phyloP scores from a whole-genome alignment of 768 basidiomycete species.

The Leccinum truebloodii region DNA sequence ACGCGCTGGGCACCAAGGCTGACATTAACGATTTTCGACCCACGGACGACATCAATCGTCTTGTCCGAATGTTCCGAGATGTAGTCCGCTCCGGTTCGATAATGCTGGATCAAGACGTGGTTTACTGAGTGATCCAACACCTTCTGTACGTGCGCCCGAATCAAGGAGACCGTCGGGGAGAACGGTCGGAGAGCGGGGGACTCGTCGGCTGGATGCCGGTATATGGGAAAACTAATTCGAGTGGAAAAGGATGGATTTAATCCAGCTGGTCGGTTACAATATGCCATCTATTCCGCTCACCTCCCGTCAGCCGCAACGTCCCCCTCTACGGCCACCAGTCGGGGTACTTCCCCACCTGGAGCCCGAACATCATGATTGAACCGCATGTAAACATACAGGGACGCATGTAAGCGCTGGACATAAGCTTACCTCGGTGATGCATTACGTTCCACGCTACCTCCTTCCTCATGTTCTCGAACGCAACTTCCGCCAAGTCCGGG shows the following conservation, averaged over 20 bases:
- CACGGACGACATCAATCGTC: conserved; percentile 76
- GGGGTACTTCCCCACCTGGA: conserved; percentile 72
- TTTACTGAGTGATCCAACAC: conserved; percentile 68
- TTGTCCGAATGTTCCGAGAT: conserved; percentile 90
- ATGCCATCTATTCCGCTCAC: conserved; percentile 27
- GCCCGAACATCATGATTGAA: conserved; percentile 1
- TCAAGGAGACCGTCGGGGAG: conserved; percentile 64
- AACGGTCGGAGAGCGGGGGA: conserved; percentile 69
- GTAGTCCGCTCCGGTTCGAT: conserved; percentile 76
- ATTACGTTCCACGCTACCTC: conserved; percentile 77
- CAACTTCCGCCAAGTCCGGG: conserved; percentile 49
- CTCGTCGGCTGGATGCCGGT: conserved; percentile 80
- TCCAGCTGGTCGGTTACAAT: too few relatives aligned
- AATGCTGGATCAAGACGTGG: conserved; percentile 81
- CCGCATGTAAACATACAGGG: conserved; percentile 2
- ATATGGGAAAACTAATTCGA: conserved; percentile 63
- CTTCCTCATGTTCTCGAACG: conserved; percentile 56
- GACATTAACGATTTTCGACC: conserved; percentile 78
- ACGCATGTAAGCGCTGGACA: conserved; percentile 13
- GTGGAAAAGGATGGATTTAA: neutral
- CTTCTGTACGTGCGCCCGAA: conserved; percentile 63
- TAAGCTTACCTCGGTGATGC: conserved; percentile 62
- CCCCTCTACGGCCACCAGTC: conserved; percentile 64
- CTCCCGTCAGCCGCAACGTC: conserved; percentile 51
- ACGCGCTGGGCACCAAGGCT: conserved; percentile 75